phyloP scores from a whole-genome alignment of 257 asterid species.

The Ilex asprella region DNA sequence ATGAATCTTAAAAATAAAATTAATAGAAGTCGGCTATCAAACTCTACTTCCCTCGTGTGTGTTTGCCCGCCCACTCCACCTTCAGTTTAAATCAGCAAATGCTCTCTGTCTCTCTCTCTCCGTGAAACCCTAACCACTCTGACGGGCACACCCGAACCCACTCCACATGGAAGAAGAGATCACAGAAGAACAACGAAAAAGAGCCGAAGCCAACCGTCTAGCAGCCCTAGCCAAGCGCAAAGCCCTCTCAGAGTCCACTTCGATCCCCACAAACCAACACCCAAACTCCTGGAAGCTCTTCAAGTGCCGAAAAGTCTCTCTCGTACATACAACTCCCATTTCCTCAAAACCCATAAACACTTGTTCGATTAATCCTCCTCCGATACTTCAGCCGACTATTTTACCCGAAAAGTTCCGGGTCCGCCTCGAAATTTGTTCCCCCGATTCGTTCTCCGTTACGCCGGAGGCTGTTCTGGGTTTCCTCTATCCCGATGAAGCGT shows the following conservation, averaged over 20 bases:
- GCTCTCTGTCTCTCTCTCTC: too few relatives aligned
- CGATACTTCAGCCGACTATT: conserved; percentile 10
- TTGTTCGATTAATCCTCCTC: conserved; percentile 7
- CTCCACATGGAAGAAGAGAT: conserved; percentile 25
- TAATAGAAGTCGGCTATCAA: too few relatives aligned
- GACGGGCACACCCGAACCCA: background rate
- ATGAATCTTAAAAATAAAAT: too few relatives aligned
- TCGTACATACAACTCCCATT: conserved; percentile 9
- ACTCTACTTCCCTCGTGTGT: too few relatives aligned
- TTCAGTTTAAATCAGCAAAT: too few relatives aligned
- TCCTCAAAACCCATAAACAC: conserved; percentile 18
- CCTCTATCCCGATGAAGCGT: conserved; percentile 53
- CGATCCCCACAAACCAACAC: background rate
- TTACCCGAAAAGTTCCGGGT: conserved; percentile 42
- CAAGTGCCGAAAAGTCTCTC: conserved; percentile 63
- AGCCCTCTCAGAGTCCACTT: conserved; percentile 28
- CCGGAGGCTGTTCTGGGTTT: conserved; percentile 53
- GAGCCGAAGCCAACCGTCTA: conserved; percentile 75
- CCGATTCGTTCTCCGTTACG: conserved; percentile 70
- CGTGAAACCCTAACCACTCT: too few relatives aligned
- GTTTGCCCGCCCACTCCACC: too few relatives aligned
- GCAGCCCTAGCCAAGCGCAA: conserved; percentile 91
- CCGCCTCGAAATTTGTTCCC: conserved; percentile 71
- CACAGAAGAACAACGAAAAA: conserved; percentile 71
- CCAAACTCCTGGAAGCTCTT: conserved; percentile 33